These are phyloP conservation scores for Clitopilus passeckerianus DNA, from an alignment of 768 basidiomycete species.

Conservation along the genomic window DNA sequence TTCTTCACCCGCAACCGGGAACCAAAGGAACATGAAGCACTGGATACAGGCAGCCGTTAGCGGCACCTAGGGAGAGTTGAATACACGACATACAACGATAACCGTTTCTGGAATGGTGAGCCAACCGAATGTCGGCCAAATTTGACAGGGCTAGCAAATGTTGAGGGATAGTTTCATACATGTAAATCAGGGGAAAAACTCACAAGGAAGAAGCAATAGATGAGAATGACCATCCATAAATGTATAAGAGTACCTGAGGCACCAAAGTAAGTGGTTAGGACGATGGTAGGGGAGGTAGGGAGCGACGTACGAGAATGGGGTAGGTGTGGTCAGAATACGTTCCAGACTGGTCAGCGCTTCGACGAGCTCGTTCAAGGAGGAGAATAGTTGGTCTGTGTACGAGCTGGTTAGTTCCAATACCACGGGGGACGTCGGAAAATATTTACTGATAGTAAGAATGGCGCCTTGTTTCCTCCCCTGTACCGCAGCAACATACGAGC, in stretches of 20 bases:
- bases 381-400: slow-evolving; percentile 38
- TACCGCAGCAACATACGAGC: slow-evolving; percentile 60
- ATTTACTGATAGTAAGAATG: slow-evolving; percentile 60
- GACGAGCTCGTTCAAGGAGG: slow-evolving; percentile 48
- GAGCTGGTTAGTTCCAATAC: no score
- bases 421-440: no score
- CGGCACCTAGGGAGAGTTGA: neutral
- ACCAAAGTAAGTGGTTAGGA: neutral
- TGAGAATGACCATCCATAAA: slow-evolving; percentile 57
- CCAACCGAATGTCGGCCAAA: slow-evolving; percentile 50
- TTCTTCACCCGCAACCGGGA: slow-evolving; percentile 69
- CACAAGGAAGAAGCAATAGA: slow-evolving; percentile 61
- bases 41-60: slow-evolving; percentile 14
- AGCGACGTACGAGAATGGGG: slow-evolving; percentile 61
- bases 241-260: slow-evolving; percentile 58
- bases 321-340: slow-evolving; percentile 69
- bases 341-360: slow-evolving; percentile 68
- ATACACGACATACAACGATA: slow-evolving; percentile 33
- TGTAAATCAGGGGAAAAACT: slow-evolving; percentile 7
- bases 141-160: slow-evolving; percentile 72
- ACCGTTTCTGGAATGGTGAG: slow-evolving; percentile 61
- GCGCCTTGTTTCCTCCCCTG: slow-evolving; percentile 51
- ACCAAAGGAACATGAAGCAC: slow-evolving; percentile 71
- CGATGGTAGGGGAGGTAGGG: no score
- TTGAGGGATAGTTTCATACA: no score